Percentiles rank a stretch among this genome's conserved stretches.
Evolutionary conservation across 768 basidiomycete species (phyloP).

Genomic region (Lyophyllum semitale): DNA sequence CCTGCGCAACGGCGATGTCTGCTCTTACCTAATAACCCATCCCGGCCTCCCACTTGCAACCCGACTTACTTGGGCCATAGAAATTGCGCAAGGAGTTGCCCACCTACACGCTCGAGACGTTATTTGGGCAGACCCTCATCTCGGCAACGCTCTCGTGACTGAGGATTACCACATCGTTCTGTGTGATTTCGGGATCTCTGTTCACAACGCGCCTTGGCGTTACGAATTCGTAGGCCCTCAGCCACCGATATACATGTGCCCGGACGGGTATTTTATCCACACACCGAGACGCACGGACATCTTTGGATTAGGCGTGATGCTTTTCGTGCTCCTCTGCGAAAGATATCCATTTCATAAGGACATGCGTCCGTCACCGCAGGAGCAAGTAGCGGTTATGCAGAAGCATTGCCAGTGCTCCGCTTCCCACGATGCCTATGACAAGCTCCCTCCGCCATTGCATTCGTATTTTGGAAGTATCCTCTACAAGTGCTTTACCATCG

Average conservation of each 20-base stretch:
- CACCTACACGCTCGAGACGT: conserved; percentile 12
- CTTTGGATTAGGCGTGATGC: conserved; percentile 15
- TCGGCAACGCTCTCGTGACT: conserved; percentile 17
- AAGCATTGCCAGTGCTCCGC: too few species aligned
- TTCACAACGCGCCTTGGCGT: neutral
- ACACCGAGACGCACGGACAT: conserved; percentile 7
- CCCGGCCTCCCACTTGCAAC: neutral
- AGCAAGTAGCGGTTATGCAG: too few species aligned
- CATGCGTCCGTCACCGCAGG: too few species aligned
- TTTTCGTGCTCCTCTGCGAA: conserved; percentile 9
- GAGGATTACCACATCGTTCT: conserved; percentile 16
- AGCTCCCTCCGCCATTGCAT: too few species aligned
- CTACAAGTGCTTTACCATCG: too few species aligned
- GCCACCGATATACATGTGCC: neutral
- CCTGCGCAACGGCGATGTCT: conserved; percentile 1
- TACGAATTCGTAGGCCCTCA: neutral
- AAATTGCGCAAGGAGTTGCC: conserved; percentile 15
- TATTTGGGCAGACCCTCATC: conserved; percentile 13
- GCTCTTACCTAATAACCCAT: neutral
- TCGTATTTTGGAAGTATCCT: too few species aligned
- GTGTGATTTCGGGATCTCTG: conserved; percentile 8
- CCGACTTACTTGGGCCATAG: conserved; percentile 8
- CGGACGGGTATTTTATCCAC: neutral
- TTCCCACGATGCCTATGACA: too few species aligned
- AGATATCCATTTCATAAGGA: neutral